Evolutionary conservation across 768 basidiomycete species (phyloP).

Genomic region (Rhodotorula kratochvilovae): DNA sequence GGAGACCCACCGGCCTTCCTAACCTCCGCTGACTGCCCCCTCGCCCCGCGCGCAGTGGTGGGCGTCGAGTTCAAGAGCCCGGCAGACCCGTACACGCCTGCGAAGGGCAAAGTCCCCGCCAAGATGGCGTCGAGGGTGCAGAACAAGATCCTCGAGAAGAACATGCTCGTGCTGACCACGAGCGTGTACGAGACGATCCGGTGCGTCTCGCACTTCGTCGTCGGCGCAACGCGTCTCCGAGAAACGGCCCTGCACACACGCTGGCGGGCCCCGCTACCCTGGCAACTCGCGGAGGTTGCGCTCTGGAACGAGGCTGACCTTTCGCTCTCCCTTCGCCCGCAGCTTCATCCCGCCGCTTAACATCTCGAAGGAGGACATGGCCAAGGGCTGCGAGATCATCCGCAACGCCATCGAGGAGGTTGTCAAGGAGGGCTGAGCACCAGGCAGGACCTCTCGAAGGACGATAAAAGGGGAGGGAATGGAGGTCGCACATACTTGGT

Average conservation of each 20-base stretch:
- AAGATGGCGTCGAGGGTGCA: constrained; percentile 48
- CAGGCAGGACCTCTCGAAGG: too few species aligned
- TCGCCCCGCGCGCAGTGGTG: constrained; percentile 57
- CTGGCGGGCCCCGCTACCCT: too few species aligned
- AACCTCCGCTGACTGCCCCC: constrained; percentile 48
- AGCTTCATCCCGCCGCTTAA: constrained; percentile 86
- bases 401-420: constrained; percentile 39
- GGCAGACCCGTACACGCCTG: constrained; percentile 36
- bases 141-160: constrained; percentile 72
- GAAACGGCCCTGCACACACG: too few species aligned
- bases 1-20: too few species aligned
- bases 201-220: too few species aligned
- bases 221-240: too few species aligned
- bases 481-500: too few species aligned
- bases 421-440: constrained; percentile 28
- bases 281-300: too few species aligned
- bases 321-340: constrained; percentile 44
- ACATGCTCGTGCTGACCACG: constrained; percentile 80
- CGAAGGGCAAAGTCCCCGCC: constrained; percentile 46
- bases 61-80: constrained; percentile 36
- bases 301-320: too few species aligned
- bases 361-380: constrained; percentile 68
- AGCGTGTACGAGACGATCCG: constrained; percentile 66
- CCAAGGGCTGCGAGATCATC: constrained; percentile 40
- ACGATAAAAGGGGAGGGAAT: too few species aligned